Conservation (phyloP, 768 basidiomycete genomes). For the Tulasnella calospora region DNA sequence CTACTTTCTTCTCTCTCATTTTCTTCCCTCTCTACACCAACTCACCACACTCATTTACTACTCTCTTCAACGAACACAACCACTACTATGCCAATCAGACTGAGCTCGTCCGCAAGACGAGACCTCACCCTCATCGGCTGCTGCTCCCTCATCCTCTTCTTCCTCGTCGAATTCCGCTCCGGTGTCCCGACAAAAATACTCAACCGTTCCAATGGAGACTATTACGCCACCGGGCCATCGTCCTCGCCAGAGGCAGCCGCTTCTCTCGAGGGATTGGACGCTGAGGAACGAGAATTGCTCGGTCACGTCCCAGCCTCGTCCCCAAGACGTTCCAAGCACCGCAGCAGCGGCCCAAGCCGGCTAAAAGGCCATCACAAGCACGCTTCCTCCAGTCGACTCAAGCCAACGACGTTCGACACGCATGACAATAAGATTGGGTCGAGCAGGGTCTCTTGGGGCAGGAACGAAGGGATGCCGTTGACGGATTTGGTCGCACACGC, state of each 20-base stretch:
- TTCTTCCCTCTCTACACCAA: neutral
- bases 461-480: neutral
- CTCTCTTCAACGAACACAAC: neutral
- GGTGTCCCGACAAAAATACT: neutral
- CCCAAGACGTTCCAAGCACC: neutral
- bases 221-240: neutral
- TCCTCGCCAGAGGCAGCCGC: neutral
- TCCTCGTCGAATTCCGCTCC: constrained; percentile 15
- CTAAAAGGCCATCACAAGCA: neutral
- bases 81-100: neutral
- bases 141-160: neutral
- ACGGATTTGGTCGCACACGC: constrained; percentile 21
- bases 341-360: neutral
- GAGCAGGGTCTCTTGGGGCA: neutral
- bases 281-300: neutral
- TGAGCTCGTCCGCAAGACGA: constrained; percentile 2
- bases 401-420: neutral
- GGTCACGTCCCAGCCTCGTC: neutral
- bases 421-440: neutral
- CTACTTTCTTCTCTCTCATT: neutral
- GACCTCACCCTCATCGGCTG: constrained; percentile 9
- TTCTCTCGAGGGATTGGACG: neutral
- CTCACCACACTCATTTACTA: neutral
- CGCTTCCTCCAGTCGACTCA: neutral
- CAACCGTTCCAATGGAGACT: neutral